Evolutionary conservation across 2,329 filamentous ascomycete species (phyloP), one percentile per base, ranked within the genome.

Genomic region (Sphaerulina musiva): DNA sequence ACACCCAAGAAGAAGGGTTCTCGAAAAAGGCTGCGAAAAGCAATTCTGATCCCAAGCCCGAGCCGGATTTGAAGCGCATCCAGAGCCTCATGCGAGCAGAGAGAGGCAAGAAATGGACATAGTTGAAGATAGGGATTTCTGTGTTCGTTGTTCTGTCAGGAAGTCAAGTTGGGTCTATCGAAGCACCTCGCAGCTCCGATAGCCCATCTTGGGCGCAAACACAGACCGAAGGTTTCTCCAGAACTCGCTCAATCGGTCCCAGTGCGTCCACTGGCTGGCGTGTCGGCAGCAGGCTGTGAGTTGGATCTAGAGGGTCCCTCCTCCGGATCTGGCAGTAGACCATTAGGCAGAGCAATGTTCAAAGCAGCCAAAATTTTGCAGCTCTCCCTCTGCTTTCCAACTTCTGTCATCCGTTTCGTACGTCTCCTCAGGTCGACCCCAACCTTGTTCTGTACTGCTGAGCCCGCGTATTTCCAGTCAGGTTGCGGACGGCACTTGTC

Each of bases 401-500:
- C 46, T 41, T 60, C 60, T 57, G 52, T 59, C 62, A 66, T 67
- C 31, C 66, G 58, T 53, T 66, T 66, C 20, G 51, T 56, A 44
- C 63, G 54, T 17, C 66, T 57, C 53, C 58, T 58, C 55, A 69
- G 42, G 51, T 67, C 64, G 26, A 60, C 64, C n/a, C 60, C 60
- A 32, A 66, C 59, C 51, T 62, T 64, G 48, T 54, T 58, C n/a
- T 58, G 59, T 10, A 63, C 63, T 20, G 43, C 43, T 12, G 60
- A 46, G 23, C 66, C 66, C 1, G 32, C 50, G 45, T 69, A 69
- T 41, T 56, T 43, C 66, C 66, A 69, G 6, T 57, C 56, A 9
- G 66, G 63, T 59, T 68, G 66, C 23, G 63, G 59, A n/a, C 64
- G 59, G 51, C 62, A 59, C 43, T 32, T 51, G 53, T 69, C 66